These are phyloP conservation scores for Aspergillus fijiensis DNA, from an alignment of 2,329 filamentous ascomycete genomes.

Conservation along the genomic window DNA sequence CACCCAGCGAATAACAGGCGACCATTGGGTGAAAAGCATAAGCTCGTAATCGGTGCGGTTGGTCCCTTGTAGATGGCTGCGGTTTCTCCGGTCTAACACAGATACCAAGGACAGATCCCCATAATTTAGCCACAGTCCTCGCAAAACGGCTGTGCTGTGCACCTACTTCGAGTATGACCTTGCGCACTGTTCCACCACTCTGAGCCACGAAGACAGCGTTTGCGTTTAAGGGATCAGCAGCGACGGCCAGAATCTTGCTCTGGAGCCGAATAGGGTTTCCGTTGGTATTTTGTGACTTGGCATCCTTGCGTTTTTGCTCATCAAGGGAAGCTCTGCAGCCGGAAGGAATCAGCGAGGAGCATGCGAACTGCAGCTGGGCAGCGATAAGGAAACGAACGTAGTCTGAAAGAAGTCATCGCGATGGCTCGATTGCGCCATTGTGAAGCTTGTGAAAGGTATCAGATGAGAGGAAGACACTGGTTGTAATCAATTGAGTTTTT, in stretches of 20 bases:
- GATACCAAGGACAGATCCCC: conserved; percentile 8
- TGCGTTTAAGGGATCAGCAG: conserved; percentile 63
- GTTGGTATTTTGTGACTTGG: conserved; percentile 76
- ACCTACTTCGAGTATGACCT: conserved; percentile 74
- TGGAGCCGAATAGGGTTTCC: conserved; percentile 77
- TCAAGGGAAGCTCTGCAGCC: conserved; percentile 47
- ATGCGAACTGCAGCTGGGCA: conserved; percentile 6
- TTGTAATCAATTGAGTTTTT: conserved; percentile 3
- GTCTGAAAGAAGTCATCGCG: conserved; percentile 89
- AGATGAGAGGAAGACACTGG: not conserved
- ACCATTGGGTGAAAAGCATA: conserved; percentile 62
- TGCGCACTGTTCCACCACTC: conserved; percentile 76
- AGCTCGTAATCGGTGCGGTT: conserved; percentile 73
- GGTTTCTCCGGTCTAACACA: conserved; percentile 45
- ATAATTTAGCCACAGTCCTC: conserved; percentile 13
- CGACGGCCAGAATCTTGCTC: conserved; percentile 80
- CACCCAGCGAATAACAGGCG: conserved; percentile 76
- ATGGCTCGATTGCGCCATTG: conserved; percentile 68
- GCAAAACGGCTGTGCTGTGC: conserved; percentile 19
- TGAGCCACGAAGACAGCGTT: conserved; percentile 75
- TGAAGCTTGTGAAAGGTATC: not conserved
- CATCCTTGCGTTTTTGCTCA: conserved; percentile 62
- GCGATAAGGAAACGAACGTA: conserved; percentile 58
- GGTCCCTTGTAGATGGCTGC: conserved; percentile 66
- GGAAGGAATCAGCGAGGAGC: conserved; percentile 13